phyloP scores from a whole-genome alignment of 257 asterid genomes.

The Hygrophila difformis region DNA sequence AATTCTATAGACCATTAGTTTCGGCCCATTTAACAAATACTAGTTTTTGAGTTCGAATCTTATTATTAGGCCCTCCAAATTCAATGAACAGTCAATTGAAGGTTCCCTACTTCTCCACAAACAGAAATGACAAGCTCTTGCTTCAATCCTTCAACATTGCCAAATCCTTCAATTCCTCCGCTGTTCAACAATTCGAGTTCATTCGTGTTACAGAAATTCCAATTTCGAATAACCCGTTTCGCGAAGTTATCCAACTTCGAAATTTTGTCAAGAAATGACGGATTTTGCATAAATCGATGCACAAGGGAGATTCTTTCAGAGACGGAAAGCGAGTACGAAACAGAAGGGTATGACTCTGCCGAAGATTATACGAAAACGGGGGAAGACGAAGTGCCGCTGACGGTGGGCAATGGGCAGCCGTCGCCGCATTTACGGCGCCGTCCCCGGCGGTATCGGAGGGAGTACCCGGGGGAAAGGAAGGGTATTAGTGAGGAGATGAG shows the following conservation, averaged over 20 bases:
- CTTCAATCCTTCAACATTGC: background rate
- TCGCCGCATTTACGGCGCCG: conserved; percentile 30
- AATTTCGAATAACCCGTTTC: background rate
- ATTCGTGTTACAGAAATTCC: background rate
- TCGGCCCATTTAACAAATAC: too few relatives aligned
- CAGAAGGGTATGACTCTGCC: conserved; percentile 18
- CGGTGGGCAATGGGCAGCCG: conserved; percentile 14
- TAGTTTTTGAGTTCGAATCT: too few relatives aligned
- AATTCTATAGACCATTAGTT: too few relatives aligned
- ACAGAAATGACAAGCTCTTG: background rate
- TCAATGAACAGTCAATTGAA: too few relatives aligned
- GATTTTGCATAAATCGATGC: background rate
- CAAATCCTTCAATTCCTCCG: background rate
- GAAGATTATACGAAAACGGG: conserved; percentile 23
- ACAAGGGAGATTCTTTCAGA: conserved; percentile 13
- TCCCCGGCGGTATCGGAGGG: conserved; percentile 66
- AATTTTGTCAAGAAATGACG: background rate
- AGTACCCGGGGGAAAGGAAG: conserved; percentile 68
- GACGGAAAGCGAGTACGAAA: conserved; percentile 36
- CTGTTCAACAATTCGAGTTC: background rate
- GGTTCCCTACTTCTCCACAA: too few relatives aligned
- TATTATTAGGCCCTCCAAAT: too few relatives aligned
- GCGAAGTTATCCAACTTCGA: background rate
- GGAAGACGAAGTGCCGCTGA: conserved; percentile 9
- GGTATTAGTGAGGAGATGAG: conserved; percentile 96